Conservation (phyloP, 2,329 filamentous ascomycete genomes). For the Dissoconium aciculare region DNA sequence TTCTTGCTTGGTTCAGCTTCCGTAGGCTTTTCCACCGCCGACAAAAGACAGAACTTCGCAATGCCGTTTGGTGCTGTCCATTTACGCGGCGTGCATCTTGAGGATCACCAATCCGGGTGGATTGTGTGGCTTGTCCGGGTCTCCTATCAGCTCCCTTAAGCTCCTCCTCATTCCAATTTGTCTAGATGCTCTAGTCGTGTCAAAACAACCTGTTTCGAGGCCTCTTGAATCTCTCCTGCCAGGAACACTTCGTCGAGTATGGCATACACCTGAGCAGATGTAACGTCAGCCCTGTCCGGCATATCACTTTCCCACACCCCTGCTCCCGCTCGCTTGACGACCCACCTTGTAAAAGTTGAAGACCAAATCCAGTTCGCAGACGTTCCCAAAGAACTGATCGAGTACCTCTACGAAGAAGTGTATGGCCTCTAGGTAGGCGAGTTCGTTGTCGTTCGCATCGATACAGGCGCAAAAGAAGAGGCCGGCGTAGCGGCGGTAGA, state of each 20-base stretch:
- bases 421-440: slow-evolving; percentile 91
- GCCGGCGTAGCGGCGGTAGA: slow-evolving; percentile 92
- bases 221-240: slow-evolving; percentile 96
- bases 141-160: no score
- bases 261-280: slow-evolving; percentile 58
- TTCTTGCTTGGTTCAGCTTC: no score
- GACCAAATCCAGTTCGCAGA: slow-evolving; percentile 87
- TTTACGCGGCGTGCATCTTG: slow-evolving; percentile 7
- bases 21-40: no score
- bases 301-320: slow-evolving; percentile 2
- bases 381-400: slow-evolving; percentile 97
- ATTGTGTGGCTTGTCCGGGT: no score
- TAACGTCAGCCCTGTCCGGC: no score
- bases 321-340: slow-evolving; percentile 2
- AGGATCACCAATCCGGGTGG: no score
- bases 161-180: slow-evolving; percentile 82
- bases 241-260: slow-evolving; percentile 97
- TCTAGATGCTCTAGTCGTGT: slow-evolving; percentile 90
- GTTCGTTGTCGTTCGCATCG: slow-evolving; percentile 96
- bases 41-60: no score
- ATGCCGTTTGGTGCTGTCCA: no score
- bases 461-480: slow-evolving; percentile 99
- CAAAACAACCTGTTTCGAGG: slow-evolving; percentile 92
- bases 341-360: slow-evolving; percentile 56
- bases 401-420: slow-evolving; percentile 99